Base-by-base conservation (phyloP, 257 asterid genomes). In the Linaria vulgaris region DNA sequence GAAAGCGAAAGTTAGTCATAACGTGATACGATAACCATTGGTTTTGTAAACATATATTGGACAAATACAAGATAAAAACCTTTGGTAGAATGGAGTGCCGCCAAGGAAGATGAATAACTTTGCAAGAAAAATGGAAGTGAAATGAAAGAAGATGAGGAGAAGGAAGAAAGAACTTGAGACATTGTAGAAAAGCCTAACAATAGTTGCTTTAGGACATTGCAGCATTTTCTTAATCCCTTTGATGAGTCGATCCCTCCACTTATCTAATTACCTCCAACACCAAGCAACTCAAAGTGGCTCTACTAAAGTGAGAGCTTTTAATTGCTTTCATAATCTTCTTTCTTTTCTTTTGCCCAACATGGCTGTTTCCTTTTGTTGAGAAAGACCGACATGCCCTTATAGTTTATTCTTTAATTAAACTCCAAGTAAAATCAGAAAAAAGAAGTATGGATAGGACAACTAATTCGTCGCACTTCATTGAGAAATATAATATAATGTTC, bases 71-170 rank as follows among this genome's bases (percentile, higher is more conserved):
- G 0, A 0, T 1, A 8, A n/a, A 19, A 23, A 88, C 98, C 96
- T 88, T 64, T 71, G 85, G 79, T 76, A 73, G 63, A 86, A 84
- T 6, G 87, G 87, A 63, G 82, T 82, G 72, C 87, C 98, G 38
- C 96, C 98, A 52, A 88, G 74, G 73, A 86, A 82, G 67, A 64
- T 62, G 83, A 91, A 84, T 63, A 86, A 45, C 58, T 78, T 81
- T 59, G 85, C 74, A 53, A 91, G 91, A 14, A 84, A 76, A 65
- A 88, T 80, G 80, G 94, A 88, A 61, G 89, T 77, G 85, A 86
- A 51, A 56, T 91, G 85, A 75, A 87, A 81, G 85, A 88, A 83
- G 76, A 88, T 52, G 75, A 80, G 63, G 74, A 91, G 79, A 37
- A 91, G 95, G 27, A 76, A 79, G 71, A 84, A 81, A 56, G 88